Evolutionary conservation across 192 early-diverging fungal species (phyloP), one percentile per base, ranked within the genome.

Genomic region (Jimgerdemannia flammicorona): DNA sequence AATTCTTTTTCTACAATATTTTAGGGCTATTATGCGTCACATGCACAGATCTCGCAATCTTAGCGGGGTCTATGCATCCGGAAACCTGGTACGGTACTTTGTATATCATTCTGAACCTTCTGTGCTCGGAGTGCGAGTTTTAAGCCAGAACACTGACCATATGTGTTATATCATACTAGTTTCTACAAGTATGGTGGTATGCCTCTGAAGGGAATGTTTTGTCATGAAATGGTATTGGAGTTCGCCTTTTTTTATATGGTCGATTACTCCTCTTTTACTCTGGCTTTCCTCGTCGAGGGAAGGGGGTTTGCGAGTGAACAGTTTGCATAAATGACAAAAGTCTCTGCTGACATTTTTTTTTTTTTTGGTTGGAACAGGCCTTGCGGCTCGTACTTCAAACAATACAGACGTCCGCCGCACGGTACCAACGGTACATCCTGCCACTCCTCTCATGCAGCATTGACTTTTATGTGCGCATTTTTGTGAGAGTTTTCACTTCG

Each of bases 381-480:
- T 88, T 99, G 63, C 92, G 98, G 2, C 87, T 98, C 72, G 88
- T 99, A 3, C 80, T 99, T 42, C 89, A 96, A 77, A 87, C 90
- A 43, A 76, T 98, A 42, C 93, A 95, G 74, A 88, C 91, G 20
- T 90, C 93, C 4, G 97, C 97, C 44, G 90, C 90, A 64, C 88
- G 92, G 64, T 95, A 98, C 79, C 89, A 84, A 70, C 89, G 95
- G 14, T 88, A 88, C 68, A 96, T 99, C 75, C 91, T 90, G 40
- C 97, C 97, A 11, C 83, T 99, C 72, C 84, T 95, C 6, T 94
- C 94, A 40, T 93, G 93, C 74, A 96, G 95, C 83, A 99, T 99
- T 43, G 98, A 99, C 81, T 99, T 97, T 77, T 99, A 99, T 80
- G 87, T 99, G 39, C 89, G 98, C 64, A 89, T 99, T 10, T 99